phyloP scores from a whole-genome alignment of 257 asterid species.

The Knoxia roxburghii region DNA sequence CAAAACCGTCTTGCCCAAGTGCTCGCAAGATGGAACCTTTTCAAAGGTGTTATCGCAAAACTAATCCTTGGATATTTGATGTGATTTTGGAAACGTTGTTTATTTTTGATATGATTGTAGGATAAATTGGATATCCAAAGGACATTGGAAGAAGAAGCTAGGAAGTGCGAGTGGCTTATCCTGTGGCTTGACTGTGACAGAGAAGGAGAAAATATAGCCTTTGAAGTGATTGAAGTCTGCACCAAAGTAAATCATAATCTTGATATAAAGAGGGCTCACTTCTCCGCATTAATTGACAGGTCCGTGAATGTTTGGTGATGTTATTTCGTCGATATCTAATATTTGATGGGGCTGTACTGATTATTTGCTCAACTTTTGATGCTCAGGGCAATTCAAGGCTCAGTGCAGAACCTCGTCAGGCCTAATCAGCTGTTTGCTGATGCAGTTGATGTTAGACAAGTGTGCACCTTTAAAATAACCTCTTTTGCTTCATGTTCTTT shows the following conservation, averaged over 20 bases:
- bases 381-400: slow-evolving; percentile 71
- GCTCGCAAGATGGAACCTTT: too few species aligned
- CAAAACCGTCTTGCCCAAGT: too few species aligned
- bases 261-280: slow-evolving; percentile 88
- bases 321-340: slow-evolving; percentile 1
- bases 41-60: too few species aligned
- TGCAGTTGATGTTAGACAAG: slow-evolving; percentile 98
- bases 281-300: slow-evolving; percentile 90
- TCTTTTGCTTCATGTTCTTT: background rate
- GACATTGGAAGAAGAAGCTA: slow-evolving; percentile 91
- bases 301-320: slow-evolving; percentile 28
- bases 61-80: too few species aligned
- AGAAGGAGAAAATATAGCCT: slow-evolving; percentile 98
- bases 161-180: slow-evolving; percentile 87
- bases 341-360: background rate
- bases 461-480: slow-evolving; percentile 28
- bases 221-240: slow-evolving; percentile 89
- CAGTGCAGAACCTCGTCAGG: slow-evolving; percentile 68
- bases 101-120: slow-evolving; percentile 29
- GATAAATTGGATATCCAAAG: slow-evolving; percentile 78
- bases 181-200: slow-evolving; percentile 98
- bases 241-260: slow-evolving; percentile 68
- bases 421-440: slow-evolving; percentile 82
- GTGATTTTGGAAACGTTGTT: background rate
- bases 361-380: slow-evolving; percentile 21